Evolutionary conservation across 306 rosid genomes (phyloP).

Genomic region (Lotus japonicus): DNA sequence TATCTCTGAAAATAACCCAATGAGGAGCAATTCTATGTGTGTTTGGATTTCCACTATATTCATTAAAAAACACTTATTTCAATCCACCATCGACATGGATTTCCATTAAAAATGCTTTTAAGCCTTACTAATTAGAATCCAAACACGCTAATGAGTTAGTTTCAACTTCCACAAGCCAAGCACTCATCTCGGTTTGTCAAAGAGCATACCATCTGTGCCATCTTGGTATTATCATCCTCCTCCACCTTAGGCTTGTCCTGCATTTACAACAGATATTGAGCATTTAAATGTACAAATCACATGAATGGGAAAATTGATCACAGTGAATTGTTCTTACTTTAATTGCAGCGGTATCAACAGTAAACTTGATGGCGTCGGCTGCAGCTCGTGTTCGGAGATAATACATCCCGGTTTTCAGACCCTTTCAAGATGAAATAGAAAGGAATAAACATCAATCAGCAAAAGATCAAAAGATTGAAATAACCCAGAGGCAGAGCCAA

Average conservation of each 20-base stretch:
- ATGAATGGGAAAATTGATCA: neutral
- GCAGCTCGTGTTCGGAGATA: conserved; percentile 81
- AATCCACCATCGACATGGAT: no score
- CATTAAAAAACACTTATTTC: no score
- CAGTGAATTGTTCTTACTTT: conserved; percentile 28
- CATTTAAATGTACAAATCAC: neutral
- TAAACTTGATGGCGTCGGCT: conserved; percentile 85
- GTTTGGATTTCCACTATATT: no score
- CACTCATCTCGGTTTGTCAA: conserved; percentile 76
- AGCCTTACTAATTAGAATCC: no score
- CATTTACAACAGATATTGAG: conserved; percentile 1
- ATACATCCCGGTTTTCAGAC: conserved; percentile 90
- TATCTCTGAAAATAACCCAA: neutral
- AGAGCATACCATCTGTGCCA: conserved; percentile 91
- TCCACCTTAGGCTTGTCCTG: conserved; percentile 42
- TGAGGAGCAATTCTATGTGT: neutral
- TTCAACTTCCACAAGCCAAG: conserved; percentile 78
- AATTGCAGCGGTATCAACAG: conserved; percentile 64
- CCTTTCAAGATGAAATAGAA: conserved; percentile 34
- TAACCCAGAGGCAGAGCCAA: no score
- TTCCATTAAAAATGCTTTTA: no score
- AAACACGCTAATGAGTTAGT: neutral
- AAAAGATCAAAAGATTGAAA: no score
- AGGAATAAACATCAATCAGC: neutral
- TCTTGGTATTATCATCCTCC: conserved; percentile 46